These are phyloP conservation scores for Begonia masoniana DNA, from an alignment of 306 rosid genomes.

Conservation along the genomic window DNA sequence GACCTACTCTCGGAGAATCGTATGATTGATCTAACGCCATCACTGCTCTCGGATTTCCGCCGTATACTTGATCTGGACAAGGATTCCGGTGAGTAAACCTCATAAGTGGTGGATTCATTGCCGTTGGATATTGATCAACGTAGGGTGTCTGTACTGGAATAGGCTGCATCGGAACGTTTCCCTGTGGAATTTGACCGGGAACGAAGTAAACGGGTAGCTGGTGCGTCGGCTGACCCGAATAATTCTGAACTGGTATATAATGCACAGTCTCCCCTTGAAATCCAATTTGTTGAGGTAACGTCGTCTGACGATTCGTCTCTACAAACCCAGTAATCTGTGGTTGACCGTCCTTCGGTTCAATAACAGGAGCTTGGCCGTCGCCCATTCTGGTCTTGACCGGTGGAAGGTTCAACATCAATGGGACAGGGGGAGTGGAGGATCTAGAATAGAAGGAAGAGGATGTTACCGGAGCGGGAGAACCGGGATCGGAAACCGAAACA, in stretches of 20 bases:
- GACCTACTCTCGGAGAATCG: conserved; percentile 16
- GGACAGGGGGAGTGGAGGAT: conserved; percentile 34
- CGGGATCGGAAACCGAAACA: conserved; percentile 66
- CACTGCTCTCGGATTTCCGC: conserved; percentile 33
- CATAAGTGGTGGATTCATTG: conserved; percentile 32
- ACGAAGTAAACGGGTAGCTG: conserved; percentile 37
- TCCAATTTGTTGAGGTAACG: conserved; percentile 9
- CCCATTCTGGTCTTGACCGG: conserved; percentile 58
- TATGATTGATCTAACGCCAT: conserved; percentile 28
- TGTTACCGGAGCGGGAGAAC: conserved; percentile 53
- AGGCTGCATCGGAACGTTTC: conserved; percentile 21
- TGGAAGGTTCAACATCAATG: conserved; percentile 51
- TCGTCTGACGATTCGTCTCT: conserved; percentile 18
- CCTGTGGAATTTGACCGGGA: conserved; percentile 22
- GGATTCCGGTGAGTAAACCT: conserved; percentile 40
- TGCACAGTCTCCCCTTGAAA: conserved; percentile 21
- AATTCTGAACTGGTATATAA: conserved; percentile 22
- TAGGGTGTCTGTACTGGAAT: conserved; percentile 28
- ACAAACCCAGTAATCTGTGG: conserved; percentile 6
- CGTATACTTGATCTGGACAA: conserved; percentile 38
- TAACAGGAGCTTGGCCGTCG: conserved; percentile 19
- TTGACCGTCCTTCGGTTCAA: conserved; percentile 22
- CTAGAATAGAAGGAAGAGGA: conserved; percentile 51
- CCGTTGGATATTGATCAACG: conserved; percentile 31
- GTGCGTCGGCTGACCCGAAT: conserved; percentile 24